phyloP scores from a whole-genome alignment of 352 stramenopile species.

The Hyaloperonospora arabidopsidis region DNA sequence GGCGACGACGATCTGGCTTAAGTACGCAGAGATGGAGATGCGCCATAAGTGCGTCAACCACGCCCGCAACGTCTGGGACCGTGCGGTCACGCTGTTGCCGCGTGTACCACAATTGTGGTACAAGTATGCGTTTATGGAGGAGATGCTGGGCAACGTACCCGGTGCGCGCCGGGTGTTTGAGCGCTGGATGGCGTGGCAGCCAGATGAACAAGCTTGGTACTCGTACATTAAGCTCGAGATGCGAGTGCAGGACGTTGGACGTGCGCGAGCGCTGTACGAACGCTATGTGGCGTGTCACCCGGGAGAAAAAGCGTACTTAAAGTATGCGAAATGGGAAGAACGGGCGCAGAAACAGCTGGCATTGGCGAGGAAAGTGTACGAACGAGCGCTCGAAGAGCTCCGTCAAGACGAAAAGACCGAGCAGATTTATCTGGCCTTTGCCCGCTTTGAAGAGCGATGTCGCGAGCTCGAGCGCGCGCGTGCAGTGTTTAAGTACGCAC shows the following conservation, averaged over 20 bases:
- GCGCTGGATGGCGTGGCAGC: conserved; percentile 95
- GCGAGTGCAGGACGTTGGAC: conserved; percentile 76
- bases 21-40: conserved; percentile 99
- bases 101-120: conserved; percentile 98
- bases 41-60: conserved; percentile 99
- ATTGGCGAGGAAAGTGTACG: conserved; percentile 91
- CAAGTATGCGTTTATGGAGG: conserved; percentile 99
- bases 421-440: conserved; percentile 91
- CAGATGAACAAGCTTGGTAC: conserved; percentile 97
- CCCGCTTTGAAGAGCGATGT: conserved; percentile 96
- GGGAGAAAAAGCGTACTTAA: conserved; percentile 90
- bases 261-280: conserved; percentile 90
- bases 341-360: conserved; percentile 88
- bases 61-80: conserved; percentile 93
- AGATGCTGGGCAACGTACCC: conserved; percentile 95
- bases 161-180: conserved; percentile 95
- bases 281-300: conserved; percentile 90
- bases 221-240: conserved; percentile 98
- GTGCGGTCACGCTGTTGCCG: conserved; percentile 91
- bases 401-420: conserved; percentile 72
- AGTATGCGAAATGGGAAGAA: conserved; percentile 98
- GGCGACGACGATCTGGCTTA: conserved; percentile 92
- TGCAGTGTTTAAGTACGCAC: conserved; percentile 82
- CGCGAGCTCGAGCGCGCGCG: conserved; percentile 88
- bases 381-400: conserved; percentile 90